Percentiles rank a stretch among this genome's conserved stretches.
Conservation (phyloP, 208 protist species). For the Acanthamoeba lenticulata region DNA sequence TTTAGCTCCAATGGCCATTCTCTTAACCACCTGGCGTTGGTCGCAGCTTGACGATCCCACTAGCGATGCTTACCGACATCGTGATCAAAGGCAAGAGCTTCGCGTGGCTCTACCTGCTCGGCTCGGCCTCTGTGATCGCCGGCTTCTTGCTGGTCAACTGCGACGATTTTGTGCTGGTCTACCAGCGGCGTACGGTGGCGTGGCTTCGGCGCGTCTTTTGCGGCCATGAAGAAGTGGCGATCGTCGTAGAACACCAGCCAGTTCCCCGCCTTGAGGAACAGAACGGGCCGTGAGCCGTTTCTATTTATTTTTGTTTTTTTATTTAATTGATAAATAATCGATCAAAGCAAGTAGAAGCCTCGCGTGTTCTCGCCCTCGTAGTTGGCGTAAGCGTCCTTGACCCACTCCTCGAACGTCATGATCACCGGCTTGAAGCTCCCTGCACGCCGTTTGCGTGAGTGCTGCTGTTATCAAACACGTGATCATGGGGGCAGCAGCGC, state of each 20-base stretch:
- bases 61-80: constrained; percentile 70
- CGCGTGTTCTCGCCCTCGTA: not conserved
- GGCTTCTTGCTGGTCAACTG: constrained; percentile 72
- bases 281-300: too few relatives aligned
- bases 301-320: constrained; percentile 21
- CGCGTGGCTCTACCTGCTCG: constrained; percentile 56
- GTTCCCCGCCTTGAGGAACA: too few relatives aligned
- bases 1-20: not conserved
- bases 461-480: not conserved
- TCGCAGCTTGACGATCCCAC: constrained; percentile 66
- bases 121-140: constrained; percentile 27
- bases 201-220: not conserved
- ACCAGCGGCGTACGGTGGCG: not conserved
- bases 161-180: not conserved
- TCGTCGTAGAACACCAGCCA: not conserved
- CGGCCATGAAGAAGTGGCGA: not conserved
- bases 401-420: not conserved
- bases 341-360: not conserved
- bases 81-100: constrained; percentile 59
- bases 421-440: not conserved
- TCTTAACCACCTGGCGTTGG: not conserved
- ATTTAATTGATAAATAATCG: not conserved
- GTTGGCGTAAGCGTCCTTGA: not conserved
- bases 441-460: not conserved
- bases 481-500: not conserved